Conservation (phyloP, 192 early-diverging fungal genomes). For the Coemansia sp. region DNA sequence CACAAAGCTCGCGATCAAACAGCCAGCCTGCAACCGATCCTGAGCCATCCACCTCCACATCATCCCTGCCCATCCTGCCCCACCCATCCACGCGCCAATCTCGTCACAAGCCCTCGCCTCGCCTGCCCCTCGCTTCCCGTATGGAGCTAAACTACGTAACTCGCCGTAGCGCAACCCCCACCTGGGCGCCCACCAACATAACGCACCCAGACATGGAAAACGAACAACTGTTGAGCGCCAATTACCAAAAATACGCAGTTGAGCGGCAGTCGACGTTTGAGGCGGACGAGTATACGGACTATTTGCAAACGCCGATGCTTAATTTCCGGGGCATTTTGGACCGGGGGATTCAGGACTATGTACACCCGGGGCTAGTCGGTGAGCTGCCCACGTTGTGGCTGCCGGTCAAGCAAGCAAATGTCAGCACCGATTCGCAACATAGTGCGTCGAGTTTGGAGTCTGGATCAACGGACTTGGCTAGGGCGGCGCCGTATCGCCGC, state of each 20-base stretch:
- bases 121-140: constrained; percentile 15
- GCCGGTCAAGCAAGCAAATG: constrained; percentile 41
- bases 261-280: constrained; percentile 49
- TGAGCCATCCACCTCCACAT: not conserved
- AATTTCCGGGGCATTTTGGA: constrained; percentile 71
- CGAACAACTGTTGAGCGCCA: constrained; percentile 29
- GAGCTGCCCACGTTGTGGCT: constrained; percentile 73
- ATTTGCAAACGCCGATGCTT: constrained; percentile 74
- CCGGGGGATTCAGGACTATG: constrained; percentile 67
- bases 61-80: not conserved
- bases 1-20: constrained; percentile 2
- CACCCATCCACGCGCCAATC: not conserved
- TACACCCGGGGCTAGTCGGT: constrained; percentile 66
- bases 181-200: not conserved
- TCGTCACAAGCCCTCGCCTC: constrained; percentile 34
- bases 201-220: constrained; percentile 2
- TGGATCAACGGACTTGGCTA: constrained; percentile 1
- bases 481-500: constrained; percentile 12
- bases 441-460: not conserved
- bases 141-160: constrained; percentile 45
- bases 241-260: constrained; percentile 48
- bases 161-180: constrained; percentile 13
- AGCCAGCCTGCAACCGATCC: constrained; percentile 17
- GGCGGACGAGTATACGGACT: constrained; percentile 61
- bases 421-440: too few species aligned